Evolutionary conservation across 257 asterid species (phyloP), one percentile per base, ranked within the genome.

Genomic region (Lycium barbarum): DNA sequence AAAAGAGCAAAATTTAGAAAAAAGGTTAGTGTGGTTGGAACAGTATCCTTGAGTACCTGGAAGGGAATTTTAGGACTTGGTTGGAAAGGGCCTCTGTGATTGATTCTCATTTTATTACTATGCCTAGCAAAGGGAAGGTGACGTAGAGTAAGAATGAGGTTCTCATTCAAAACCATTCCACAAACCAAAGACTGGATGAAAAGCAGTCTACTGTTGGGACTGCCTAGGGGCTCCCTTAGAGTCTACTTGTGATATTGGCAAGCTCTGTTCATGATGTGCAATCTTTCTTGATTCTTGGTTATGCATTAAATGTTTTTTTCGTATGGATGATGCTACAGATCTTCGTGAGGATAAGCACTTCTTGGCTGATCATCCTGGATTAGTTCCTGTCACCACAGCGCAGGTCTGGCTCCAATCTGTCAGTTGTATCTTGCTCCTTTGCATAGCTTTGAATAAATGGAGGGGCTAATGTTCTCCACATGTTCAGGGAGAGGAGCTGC

Each of bases 281-380:
- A 13, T 81, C 9, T 66, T 33, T 26, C 82, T 81, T 43, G 84
- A 78, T 78, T 78, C 65, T 81, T 45, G 18, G 78, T 45, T 18
- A 58, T 81, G 74, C 57, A 26, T 62, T 43, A 81, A 61, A 20
- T 81, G 5, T 14, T 81, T 10, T 49, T 61, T 40, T 51, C 33
- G 6, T n/a, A 45, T 62, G 61, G 26, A 59, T 81, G 62, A 33
- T 81, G 54, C 58, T 81, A 87, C 84, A 96, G 99, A 96, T 89
- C 99, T 96, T 71, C 98, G 99, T 9, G 99, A 94, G 91, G 97
- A 96, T 86, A 94, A 92, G 88, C 95, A 91, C 85, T 94, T 93
- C 91, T 89, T 94, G 91, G 93, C 95, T 43, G 97, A 96, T 89
- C 98, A 96, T 90, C 99, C 99, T 38, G 99, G 99, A 86, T 89